Conservation (phyloP, 352 stramenopile genomes). For the Stephanocyclus meneghinianus region DNA sequence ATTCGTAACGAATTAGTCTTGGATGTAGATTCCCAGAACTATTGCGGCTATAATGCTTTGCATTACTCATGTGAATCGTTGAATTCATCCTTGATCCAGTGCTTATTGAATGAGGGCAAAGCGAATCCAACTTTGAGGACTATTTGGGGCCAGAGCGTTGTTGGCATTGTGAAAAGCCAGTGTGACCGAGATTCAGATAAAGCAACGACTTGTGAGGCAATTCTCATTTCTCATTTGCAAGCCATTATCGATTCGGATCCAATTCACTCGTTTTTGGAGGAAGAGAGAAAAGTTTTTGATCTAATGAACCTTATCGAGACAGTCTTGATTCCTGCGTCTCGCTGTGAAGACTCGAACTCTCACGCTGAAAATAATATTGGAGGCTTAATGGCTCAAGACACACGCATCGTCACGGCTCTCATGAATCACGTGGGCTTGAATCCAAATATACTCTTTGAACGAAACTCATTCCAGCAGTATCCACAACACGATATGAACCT, state of each 20-base stretch:
- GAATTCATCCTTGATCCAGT: slow-evolving; percentile 37
- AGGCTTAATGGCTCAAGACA: slow-evolving; percentile 31
- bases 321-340: slow-evolving; percentile 41
- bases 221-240: slow-evolving; percentile 30
- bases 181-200: slow-evolving; percentile 11
- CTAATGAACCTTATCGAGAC: slow-evolving; percentile 42
- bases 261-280: slow-evolving; percentile 34
- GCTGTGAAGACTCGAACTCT: slow-evolving; percentile 11
- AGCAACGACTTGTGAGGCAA: slow-evolving; percentile 34
- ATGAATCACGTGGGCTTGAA: slow-evolving; percentile 39
- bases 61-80: slow-evolving; percentile 51
- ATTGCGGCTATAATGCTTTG: slow-evolving; percentile 49
- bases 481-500: slow-evolving; percentile 27
- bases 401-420: slow-evolving; percentile 31
- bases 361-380: neutral
- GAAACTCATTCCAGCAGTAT: slow-evolving; percentile 1
- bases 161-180: slow-evolving; percentile 34
- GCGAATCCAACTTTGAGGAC: slow-evolving; percentile 38
- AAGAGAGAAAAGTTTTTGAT: slow-evolving; percentile 41
- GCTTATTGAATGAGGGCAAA: slow-evolving; percentile 31
- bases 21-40: slow-evolving; percentile 38
- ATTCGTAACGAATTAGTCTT: neutral
- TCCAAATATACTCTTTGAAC: slow-evolving; percentile 23
- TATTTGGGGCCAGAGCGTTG: slow-evolving; percentile 43
- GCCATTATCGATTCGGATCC: slow-evolving; percentile 5